Base-by-base conservation (phyloP, 371 early-diverging fungal genomes). In the Mortierella sp. region DNA sequence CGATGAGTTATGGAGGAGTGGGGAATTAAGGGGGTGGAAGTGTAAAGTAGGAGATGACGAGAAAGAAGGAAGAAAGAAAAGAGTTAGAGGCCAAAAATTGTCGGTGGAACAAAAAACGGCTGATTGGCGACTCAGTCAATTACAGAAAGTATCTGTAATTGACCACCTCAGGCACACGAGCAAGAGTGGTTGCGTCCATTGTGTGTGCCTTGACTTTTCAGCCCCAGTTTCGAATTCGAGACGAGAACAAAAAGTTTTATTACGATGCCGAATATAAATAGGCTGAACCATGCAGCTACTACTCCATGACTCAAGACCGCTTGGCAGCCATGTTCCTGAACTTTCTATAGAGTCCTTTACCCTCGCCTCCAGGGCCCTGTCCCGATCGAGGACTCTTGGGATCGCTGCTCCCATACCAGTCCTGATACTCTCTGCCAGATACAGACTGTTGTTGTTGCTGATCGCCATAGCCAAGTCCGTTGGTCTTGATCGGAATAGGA, bases 321-420 rank as follows among this genome's bases (percentile, higher is more conserved):
- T 73, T 77, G 64, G 19, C 58, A 2, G 66, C 52, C 24, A 74
- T 74, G 41, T 70, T 71, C 1, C 74, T 74, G 26, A 79, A 31
- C 74, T 74, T 74, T 31, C 52, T 52, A 6, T 74, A 74, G 31
- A 79, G 29, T 2, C 66, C 74, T 41, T 41, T 67, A 5, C 64
- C 45, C 37, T 48, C 41, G 19, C 47, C 71, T 34, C 39, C 70
- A 14, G 31, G 63, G 22, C 70, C 63, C 55, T 40, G 53, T n/a
- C 26, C 71, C n/a, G 29, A 19, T 41, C 48, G 37, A 2, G 48
- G 34, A 26, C 64, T 63, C 24, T 69, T 58, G 11, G 41, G 43
- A 22, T 64, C 68, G 10, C 39, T 63, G 0, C 22, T 22, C 19
- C 45, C 40, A 10, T 48, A 64, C 64, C 63, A 77, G 26, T 58